These are phyloP conservation scores for Exserohilum rostratum DNA, from an alignment of 2,329 filamentous ascomycete genomes.

Conservation along the genomic window DNA sequence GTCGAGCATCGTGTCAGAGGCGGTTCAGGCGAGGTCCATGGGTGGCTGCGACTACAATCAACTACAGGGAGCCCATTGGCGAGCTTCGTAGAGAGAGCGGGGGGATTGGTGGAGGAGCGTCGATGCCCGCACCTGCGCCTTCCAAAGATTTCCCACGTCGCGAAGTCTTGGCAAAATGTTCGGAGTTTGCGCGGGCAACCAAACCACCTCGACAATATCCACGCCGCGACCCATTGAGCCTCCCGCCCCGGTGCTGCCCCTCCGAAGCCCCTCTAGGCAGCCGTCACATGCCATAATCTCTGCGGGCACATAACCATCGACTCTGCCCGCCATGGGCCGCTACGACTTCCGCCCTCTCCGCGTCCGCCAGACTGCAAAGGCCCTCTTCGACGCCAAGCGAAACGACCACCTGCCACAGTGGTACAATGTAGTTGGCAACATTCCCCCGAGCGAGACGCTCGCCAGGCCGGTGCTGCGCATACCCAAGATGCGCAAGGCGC, in stretches of 20 bases:
- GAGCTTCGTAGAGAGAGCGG: constrained; percentile 3
- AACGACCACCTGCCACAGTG: constrained; percentile 57
- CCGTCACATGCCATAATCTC: neutral
- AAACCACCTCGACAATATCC: neutral
- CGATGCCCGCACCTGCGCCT: neutral
- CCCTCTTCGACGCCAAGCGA: constrained; percentile 55
- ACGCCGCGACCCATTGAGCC: constrained; percentile 14
- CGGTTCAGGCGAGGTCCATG: constrained; percentile 25
- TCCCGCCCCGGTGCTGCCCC: neutral
- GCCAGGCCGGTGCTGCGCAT: constrained; percentile 61
- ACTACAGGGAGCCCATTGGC: constrained; percentile 26
- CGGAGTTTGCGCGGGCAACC: constrained; percentile 15
- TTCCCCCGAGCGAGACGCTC: constrained; percentile 66
- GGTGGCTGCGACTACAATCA: constrained; percentile 5
- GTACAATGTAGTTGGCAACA: constrained; percentile 62
- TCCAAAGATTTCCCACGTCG: constrained; percentile 16
- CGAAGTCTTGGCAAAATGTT: constrained; percentile 16
- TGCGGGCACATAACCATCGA: neutral
- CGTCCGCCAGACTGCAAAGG: constrained; percentile 59
- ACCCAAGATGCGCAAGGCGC: constrained; percentile 48
- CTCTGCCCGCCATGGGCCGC: constrained; percentile 54
- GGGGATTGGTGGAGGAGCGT: constrained; percentile 7
- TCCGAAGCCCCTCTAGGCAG: neutral
- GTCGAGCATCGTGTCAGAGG: constrained; percentile 62
- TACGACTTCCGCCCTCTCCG: constrained; percentile 59